phyloP scores from a whole-genome alignment of 257 asterid genomes.

The Capsicum baccatum region DNA sequence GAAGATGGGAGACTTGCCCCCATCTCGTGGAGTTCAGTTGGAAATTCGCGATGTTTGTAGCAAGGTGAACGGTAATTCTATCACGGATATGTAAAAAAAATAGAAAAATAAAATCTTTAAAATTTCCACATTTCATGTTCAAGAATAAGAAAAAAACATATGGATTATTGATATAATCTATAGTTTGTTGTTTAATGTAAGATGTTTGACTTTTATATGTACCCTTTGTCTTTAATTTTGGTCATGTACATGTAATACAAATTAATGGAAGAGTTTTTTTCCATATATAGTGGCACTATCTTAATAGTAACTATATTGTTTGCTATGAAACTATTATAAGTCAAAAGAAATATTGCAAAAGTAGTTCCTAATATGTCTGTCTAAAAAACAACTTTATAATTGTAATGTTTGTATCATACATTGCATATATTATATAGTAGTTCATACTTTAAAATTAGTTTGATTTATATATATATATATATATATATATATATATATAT shows the following conservation, averaged over 20 bases:
- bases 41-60: slow-evolving; percentile 29
- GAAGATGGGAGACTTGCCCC: slow-evolving; percentile 26
- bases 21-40: background rate
- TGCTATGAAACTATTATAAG: too few species aligned
- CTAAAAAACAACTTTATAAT: too few species aligned
- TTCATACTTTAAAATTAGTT: too few species aligned
- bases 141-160: background rate
- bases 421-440: too few species aligned
- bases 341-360: too few species aligned
- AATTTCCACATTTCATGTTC: background rate
- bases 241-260: background rate
- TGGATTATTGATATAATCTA: background rate
- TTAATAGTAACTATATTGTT: background rate
- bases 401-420: too few species aligned
- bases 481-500: too few species aligned
- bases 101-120: background rate
- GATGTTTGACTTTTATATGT: background rate
- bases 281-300: background rate
- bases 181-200: background rate
- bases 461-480: too few species aligned
- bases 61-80: background rate
- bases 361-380: too few species aligned
- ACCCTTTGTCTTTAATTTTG: background rate
- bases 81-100: background rate
- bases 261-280: background rate